phyloP scores from a whole-genome alignment of 2,329 filamentous ascomycete species.

The Coleophoma crateriformis region DNA sequence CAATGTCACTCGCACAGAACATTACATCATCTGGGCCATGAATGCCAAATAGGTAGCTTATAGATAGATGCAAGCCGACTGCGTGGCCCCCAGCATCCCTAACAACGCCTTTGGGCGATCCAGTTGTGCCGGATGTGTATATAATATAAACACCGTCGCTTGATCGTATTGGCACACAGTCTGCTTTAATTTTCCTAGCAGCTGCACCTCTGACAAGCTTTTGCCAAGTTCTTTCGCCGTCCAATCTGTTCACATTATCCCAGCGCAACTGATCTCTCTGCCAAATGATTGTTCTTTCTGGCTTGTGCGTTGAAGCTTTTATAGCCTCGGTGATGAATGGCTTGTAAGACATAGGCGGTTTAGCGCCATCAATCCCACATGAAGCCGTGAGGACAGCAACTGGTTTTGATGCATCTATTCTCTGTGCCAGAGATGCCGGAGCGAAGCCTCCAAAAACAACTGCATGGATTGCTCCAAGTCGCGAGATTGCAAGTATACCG shows the following conservation, averaged over 20 bases:
- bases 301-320: slow-evolving; percentile 62
- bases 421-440: slow-evolving; percentile 72
- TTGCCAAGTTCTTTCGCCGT: slow-evolving; percentile 76
- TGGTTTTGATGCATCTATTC: slow-evolving; percentile 78
- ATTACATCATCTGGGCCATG: slow-evolving; percentile 79
- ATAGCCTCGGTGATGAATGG: slow-evolving; percentile 73
- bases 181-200: slow-evolving; percentile 61
- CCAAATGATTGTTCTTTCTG: slow-evolving; percentile 71
- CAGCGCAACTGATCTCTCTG: slow-evolving; percentile 74
- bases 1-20: slow-evolving; percentile 71
- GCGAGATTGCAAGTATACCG: slow-evolving; percentile 74
- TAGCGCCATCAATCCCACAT: slow-evolving; percentile 83
- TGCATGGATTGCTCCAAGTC: slow-evolving; percentile 82
- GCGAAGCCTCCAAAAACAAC: slow-evolving; percentile 95
- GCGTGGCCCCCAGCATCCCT: slow-evolving; percentile 82
- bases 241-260: slow-evolving; percentile 60
- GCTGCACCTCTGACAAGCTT: slow-evolving; percentile 65
- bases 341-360: slow-evolving; percentile 73
- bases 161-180: slow-evolving; percentile 71
- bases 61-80: slow-evolving; percentile 76
- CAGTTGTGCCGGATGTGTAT: slow-evolving; percentile 81
- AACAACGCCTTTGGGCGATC: slow-evolving; percentile 76
- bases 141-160: slow-evolving; percentile 85
- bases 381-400: slow-evolving; percentile 79
- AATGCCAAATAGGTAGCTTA: slow-evolving; percentile 78